These are phyloP conservation scores for Henckelia pumila DNA, from an alignment of 257 asterid species.

Conservation along the genomic window DNA sequence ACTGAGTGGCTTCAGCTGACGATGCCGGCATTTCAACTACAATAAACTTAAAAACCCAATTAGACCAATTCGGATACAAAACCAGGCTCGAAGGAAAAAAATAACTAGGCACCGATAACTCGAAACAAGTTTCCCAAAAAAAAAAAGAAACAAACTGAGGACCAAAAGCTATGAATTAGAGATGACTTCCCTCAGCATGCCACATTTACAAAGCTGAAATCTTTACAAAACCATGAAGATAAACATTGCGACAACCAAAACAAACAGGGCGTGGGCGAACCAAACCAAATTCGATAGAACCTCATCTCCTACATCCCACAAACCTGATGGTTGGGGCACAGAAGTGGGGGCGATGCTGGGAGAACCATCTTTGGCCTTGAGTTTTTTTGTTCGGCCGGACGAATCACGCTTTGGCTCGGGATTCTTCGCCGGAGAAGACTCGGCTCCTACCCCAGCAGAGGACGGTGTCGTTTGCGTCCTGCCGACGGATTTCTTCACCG, in stretches of 20 bases:
- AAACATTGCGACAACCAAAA: neutral
- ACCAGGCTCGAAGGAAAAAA: neutral
- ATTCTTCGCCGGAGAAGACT: slow-evolving; percentile 25
- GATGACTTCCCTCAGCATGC: neutral
- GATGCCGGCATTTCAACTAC: slow-evolving; percentile 34
- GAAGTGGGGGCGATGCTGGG: slow-evolving; percentile 17
- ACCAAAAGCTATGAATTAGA: neutral
- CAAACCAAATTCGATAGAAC: neutral
- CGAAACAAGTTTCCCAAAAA: neutral
- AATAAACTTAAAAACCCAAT: neutral
- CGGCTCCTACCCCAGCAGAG: slow-evolving; percentile 23
- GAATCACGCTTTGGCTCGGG: slow-evolving; percentile 33
- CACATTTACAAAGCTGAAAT: neutral
- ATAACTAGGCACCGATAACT: neutral
- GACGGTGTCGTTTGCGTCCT: slow-evolving; percentile 27
- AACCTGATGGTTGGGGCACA: slow-evolving; percentile 34
- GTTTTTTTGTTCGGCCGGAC: slow-evolving; percentile 31
- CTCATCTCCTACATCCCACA: neutral
- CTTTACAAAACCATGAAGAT: neutral
- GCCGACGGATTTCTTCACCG: slow-evolving; percentile 33
- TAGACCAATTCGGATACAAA: neutral
- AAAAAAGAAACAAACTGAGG: neutral
- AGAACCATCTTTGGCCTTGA: slow-evolving; percentile 20
- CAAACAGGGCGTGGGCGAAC: no score
- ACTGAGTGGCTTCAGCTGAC: slow-evolving; percentile 28